Base-by-base conservation (phyloP, 2,329 filamentous ascomycete genomes). In the Verticillium klebahnii region DNA sequence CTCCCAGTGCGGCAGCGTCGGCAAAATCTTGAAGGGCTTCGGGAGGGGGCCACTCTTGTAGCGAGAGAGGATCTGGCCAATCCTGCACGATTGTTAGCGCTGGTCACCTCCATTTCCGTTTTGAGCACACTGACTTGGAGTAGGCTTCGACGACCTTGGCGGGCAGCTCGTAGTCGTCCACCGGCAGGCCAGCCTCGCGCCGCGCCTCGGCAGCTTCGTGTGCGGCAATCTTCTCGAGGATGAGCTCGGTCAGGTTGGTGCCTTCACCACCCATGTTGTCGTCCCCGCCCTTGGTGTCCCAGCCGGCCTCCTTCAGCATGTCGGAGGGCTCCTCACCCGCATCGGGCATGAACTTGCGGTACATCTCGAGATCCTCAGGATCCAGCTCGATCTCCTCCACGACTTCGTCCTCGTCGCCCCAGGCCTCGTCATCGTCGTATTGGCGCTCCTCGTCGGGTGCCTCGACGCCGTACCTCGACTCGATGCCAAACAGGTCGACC, bases 21-120 rank as follows among this genome's bases (percentile, higher is more conserved):
- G 95, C 9, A 99, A 84, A 66, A 98, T 93, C 77, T 98, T 98
- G 83, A 99, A 96, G 0, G 94, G 94, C 77, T 99, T 99, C 23
- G 95, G 95, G 36, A 99, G 84, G 67, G 94, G 94, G n/a, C 95
- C 95, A 15, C 91, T 94, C 77, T 96, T 97, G 81, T 97, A 98
- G 66, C 94, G 87, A 31, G 92, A 93, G 63, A 99, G 84, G 64
- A 98, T 89, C 67, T 93, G 82, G 64, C 93, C 94, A 68, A 97
- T 89, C 78, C 89, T 92, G 57, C 19, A 2, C 45, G 8, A 5
- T n/a, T 29, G 65, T 69, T 45, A 70, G 67, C 12, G 19, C 23
- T 15, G 15, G 11, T 25, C 55, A 32, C 61, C 14, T 11, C 29
- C 25, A 37, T 17, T 12, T 19, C 2, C 29, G 17, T 52, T 37